Percentiles rank a stretch among this genome's conserved stretches.
These are phyloP conservation scores for Aspergillus spinulosporus DNA, from an alignment of 2,329 filamentous ascomycete species.

Conservation along the genomic window DNA sequence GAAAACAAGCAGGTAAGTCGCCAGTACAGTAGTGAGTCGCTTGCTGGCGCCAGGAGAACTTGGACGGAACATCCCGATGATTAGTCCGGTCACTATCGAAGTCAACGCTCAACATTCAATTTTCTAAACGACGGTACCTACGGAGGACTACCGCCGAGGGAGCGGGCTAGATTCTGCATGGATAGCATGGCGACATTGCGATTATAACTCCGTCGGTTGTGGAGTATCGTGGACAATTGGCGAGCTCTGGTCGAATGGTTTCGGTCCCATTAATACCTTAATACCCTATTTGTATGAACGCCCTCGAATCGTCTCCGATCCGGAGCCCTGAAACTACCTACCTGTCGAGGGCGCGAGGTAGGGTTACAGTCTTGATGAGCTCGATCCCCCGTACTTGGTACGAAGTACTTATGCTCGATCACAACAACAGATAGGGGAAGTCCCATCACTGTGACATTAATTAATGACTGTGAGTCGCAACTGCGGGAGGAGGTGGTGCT, in stretches of 20 bases:
- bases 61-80: neutral
- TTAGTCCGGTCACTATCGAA: neutral
- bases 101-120: neutral
- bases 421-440: neutral
- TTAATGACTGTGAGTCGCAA: neutral
- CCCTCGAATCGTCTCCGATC: neutral
- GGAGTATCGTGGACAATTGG: constrained; percentile 16
- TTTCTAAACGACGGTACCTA: neutral
- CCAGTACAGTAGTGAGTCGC: neutral
- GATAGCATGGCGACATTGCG: neutral
- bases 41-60: neutral
- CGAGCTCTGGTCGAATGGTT: constrained; percentile 14
- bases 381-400: too few species aligned
- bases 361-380: too few species aligned
- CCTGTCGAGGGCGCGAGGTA: too few species aligned
- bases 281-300: neutral
- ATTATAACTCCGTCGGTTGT: neutral
- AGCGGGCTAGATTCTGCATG: neutral
- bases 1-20: neutral
- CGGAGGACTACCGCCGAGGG: neutral
- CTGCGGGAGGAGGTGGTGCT: neutral
- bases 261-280: neutral
- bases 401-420: neutral
- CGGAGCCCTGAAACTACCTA: neutral
- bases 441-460: too few species aligned